Base-by-base conservation (phyloP, 2,329 filamentous ascomycete species). In the Cladosporium colombiae region DNA sequence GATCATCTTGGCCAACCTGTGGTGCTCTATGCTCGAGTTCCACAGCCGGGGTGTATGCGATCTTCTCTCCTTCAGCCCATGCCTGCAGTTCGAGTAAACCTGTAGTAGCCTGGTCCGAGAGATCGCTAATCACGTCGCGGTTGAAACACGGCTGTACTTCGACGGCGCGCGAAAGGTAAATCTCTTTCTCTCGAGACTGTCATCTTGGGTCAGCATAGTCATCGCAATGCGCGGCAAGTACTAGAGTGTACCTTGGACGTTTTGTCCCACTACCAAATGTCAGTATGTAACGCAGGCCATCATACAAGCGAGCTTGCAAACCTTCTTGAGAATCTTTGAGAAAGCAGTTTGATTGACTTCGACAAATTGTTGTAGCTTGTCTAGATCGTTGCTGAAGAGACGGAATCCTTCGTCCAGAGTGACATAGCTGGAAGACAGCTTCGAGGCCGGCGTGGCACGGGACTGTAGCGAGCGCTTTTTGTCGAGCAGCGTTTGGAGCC, bases 71-170 rank as follows among this genome's bases (percentile, higher is more conserved):
- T 78, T 99, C 95, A 23, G 93, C 93, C 94, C 94, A 98, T 40
- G 94, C 95, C 62, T 94, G 94, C 56, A 98, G 88, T 75, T 98
- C 95, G 71, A 98, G 89, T 44, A 97, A 82, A 72, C 93, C 96
- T n/a, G 93, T 97, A 0, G 95, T 98, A 10, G 95, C 95, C 80
- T 97, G 93, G 71, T 99, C 95, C 5, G 95, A 97, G 13, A 99
- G 85, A 74, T 96, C 94, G 78, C 93, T 96, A 75, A 99, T 96
- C 72, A 98, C 93, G 70, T 96, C 92, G 55, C 94, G 89, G 78
- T 99, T 98, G 85, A 98, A 99, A 78, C 96, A 98, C 7, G 95
- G 95, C 75, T 98, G 95, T 8, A 98, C 93, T 78, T 99, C 95
- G 68, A 99, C 94, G 10, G 95, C 95, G 67, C 95, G 87, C 11